Evolutionary conservation across 2,329 filamentous ascomycete genomes (phyloP), one percentile per base, ranked within the genome.

Genomic region (Aspergillus niger): DNA sequence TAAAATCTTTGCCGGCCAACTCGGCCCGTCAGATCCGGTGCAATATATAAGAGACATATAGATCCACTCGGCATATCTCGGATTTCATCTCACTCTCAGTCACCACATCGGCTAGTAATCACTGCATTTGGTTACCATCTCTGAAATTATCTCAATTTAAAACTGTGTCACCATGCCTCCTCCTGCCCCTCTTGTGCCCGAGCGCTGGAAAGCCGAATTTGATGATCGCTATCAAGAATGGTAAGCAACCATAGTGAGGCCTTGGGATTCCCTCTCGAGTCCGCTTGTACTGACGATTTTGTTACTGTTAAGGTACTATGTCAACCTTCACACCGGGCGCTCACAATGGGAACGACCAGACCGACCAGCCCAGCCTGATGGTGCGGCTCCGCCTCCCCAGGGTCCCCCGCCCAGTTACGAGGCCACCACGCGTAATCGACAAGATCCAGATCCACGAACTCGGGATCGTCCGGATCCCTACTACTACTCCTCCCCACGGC

Each of bases 171-270:
- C 32, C 26, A 50, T 50, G 47, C 26, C 47, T 6, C 24, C 47
- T 6, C 47, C 47, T 6, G 26, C n/a, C 8, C 53, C 53, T 5
- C 41, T 10, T 0, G 53, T 55, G 8, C 53, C 53, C 5, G 53
- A 55, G 10, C 41, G 53, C 53, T 55, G 53, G 53, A 43, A 44
- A 6, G 22, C 53, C 15, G 26, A 55, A 32, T 55, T 55, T 10
- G 53, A 55, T n/a, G 53, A 55, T 3, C 36, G 53, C 4, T 55
- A 55, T 28, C 53, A 55, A 28, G 53, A 55, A 43, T 55, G 53
- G 53, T 55, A 39, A 11, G 17, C 8, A 39, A 2, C 28, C 11
- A 20, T 4, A 4, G 11, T 32, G 11, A 36, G 11, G 11, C 4
- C 6, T 8, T 28, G 28, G 1, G 8, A 10, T 11, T 8, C 15